These are phyloP conservation scores for Ilyonectria robusta DNA, from an alignment of 2,329 filamentous ascomycete species.

Conservation along the genomic window DNA sequence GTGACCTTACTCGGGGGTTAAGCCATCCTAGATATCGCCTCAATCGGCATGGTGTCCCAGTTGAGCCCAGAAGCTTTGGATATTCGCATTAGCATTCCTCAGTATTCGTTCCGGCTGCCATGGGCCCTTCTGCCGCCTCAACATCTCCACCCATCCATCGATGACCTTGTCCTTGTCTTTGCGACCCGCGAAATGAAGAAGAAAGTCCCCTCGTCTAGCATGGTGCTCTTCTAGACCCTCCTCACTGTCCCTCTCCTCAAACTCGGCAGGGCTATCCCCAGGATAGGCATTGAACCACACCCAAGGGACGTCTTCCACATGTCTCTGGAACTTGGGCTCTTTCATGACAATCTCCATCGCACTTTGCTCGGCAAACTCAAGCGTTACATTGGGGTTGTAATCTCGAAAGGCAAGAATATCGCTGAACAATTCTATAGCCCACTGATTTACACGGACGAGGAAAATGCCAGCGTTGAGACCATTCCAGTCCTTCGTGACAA, in stretches of 20 bases:
- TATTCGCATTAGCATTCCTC: neutral
- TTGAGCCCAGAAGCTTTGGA: conserved; percentile 4
- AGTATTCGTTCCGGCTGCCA: conserved; percentile 8
- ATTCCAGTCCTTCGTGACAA: conserved; percentile 2
- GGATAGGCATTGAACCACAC: conserved; percentile 11
- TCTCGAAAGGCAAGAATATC: conserved; percentile 5
- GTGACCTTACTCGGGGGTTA: neutral
- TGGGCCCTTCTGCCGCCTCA: neutral
- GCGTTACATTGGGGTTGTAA: neutral
- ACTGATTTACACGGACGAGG: conserved; percentile 7
- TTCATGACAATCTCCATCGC: conserved; percentile 3
- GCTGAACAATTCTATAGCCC: conserved; percentile 9
- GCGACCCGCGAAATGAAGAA: conserved; percentile 4
- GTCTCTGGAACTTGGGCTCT: conserved; percentile 5
- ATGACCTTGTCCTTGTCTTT: neutral
- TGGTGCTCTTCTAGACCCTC: conserved; percentile 3
- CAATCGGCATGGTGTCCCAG: conserved; percentile 1
- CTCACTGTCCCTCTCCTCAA: conserved; percentile 5
- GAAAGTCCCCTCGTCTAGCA: conserved; percentile 11
- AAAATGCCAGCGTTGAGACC: conserved; percentile 1
- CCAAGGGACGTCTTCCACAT: conserved; percentile 4
- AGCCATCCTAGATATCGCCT: neutral
- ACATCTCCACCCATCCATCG: conserved; percentile 6
- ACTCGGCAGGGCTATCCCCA: conserved; percentile 4
- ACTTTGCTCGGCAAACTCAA: conserved; percentile 9